Evolutionary conservation across 2,329 filamentous ascomycete species (phyloP).

Genomic region (Coccinonectria pachysandricola): DNA sequence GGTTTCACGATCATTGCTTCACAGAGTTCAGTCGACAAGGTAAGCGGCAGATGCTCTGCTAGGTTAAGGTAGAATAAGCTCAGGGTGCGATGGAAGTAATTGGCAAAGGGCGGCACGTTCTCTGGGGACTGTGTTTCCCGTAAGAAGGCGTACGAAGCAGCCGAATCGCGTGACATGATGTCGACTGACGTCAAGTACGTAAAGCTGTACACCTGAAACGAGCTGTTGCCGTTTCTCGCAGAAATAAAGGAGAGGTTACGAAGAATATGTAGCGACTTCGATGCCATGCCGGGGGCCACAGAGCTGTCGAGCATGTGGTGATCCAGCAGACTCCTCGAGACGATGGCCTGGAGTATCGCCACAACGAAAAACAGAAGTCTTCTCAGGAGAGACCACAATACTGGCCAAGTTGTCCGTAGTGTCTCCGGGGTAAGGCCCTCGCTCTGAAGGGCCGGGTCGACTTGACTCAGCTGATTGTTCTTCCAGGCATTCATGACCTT

Average conservation of each 20-base stretch:
- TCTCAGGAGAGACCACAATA: slow-evolving; percentile 65
- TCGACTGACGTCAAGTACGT: slow-evolving; percentile 76
- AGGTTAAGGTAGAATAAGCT: slow-evolving; percentile 84
- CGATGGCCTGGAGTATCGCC: slow-evolving; percentile 62
- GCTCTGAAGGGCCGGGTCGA: slow-evolving; percentile 59
- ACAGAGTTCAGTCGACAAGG: slow-evolving; percentile 54
- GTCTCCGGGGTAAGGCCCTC: slow-evolving; percentile 56
- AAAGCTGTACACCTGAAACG: slow-evolving; percentile 78
- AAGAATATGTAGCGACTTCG: slow-evolving; percentile 62
- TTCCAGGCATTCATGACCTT: slow-evolving; percentile 64
- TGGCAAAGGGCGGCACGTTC: slow-evolving; percentile 20
- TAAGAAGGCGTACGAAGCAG: slow-evolving; percentile 56
- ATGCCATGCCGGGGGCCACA: slow-evolving; percentile 53
- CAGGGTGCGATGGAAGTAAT: slow-evolving; percentile 53
- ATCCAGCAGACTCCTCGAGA: slow-evolving; percentile 52
- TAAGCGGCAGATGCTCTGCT: slow-evolving; percentile 70
- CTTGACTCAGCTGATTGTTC: slow-evolving; percentile 59
- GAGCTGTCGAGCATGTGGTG: slow-evolving; percentile 31
- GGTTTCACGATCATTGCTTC: slow-evolving; percentile 66
- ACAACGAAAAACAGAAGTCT: slow-evolving; percentile 67
- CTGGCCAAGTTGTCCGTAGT: slow-evolving; percentile 53
- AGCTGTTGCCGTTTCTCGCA: slow-evolving; percentile 57
- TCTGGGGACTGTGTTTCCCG: slow-evolving; percentile 42
- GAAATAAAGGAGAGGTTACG: slow-evolving; percentile 77
- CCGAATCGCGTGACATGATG: slow-evolving; percentile 61